Base-by-base conservation (phyloP, 2,329 filamentous ascomycete species). In the Colletotrichum eleusines region DNA sequence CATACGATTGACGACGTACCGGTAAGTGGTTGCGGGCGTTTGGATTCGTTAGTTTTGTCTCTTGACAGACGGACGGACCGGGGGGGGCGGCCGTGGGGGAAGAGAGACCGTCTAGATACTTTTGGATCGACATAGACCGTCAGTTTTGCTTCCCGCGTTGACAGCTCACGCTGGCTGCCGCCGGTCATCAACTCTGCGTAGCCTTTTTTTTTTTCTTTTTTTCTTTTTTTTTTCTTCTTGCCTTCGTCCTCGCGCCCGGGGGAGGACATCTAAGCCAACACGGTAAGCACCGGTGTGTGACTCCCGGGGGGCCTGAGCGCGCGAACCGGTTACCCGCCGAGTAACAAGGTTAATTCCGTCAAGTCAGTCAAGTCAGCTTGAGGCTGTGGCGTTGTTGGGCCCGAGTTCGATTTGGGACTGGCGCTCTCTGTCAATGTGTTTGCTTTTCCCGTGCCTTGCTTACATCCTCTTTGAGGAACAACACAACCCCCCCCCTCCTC, bases 331-430 rank as follows among this genome's bases (percentile, higher is more conserved):
- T n/a, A n/a, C n/a, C n/a, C n/a, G n/a, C n/a, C n/a, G n/a, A n/a
- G n/a, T n/a, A n/a, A 63, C 51, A 23, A 48, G 68, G 68, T 58
- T 68, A 42, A 33, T 63, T 68, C 63, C 8, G 63, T 71, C 68
- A 63, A 51, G 31, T 33, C 31, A 33, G 31, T 33, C 31, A n/a
- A n/a, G n/a, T n/a, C n/a, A n/a, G n/a, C n/a, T n/a, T n/a, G n/a
- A n/a, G n/a, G n/a, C n/a, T n/a, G 31, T 33, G 4, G 58, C 67
- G n/a, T n/a, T 28, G 51, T 26, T 63, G 28, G 57, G 35, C 31
- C 48, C 64, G 42, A n/a, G 40, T 55, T 67, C 60, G 26, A 40
- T 42, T 63, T 44, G 46, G 67, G 63, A 5, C 42, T 57, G 67
- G 67, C 61, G 54, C 40, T 33, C 42, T 48, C 26, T n/a, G n/a